These are phyloP conservation scores for Inga laurina DNA, from an alignment of 306 rosid genomes.

Conservation along the genomic window DNA sequence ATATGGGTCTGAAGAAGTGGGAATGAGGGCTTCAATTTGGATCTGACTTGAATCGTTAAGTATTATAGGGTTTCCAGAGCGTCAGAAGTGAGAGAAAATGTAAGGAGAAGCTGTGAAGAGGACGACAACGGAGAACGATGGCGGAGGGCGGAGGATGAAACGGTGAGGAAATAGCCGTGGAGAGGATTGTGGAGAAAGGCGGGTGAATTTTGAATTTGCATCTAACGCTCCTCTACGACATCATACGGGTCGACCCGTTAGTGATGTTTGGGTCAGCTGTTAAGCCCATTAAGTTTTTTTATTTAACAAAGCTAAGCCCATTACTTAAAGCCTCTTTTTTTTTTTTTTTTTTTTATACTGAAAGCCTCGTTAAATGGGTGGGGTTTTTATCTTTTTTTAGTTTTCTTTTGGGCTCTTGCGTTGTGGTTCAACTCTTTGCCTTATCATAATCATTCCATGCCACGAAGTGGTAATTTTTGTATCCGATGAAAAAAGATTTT, in stretches of 20 bases:
- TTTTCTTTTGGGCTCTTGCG: too few relatives aligned
- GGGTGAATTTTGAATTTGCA: conserved; percentile 60
- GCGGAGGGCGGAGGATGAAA: not conserved
- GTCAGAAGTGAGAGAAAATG: not conserved
- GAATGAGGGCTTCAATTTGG: not conserved
- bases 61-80: not conserved
- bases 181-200: not conserved
- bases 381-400: not conserved
- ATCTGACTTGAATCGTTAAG: not conserved
- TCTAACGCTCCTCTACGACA: conserved; percentile 32
- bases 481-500: too few relatives aligned
- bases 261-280: not conserved
- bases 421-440: not conserved
- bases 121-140: not conserved
- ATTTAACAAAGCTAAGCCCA: not conserved
- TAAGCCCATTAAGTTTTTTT: not conserved
- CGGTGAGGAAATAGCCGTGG: not conserved
- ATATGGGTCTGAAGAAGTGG: not conserved
- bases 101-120: not conserved
- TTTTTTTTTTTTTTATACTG: too few relatives aligned
- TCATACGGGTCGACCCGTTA: not conserved
- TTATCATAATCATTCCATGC: too few relatives aligned
- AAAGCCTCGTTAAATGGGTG: not conserved
- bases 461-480: too few relatives aligned
- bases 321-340: not conserved